Evolutionary conservation across 805 yeast genomes (phyloP).

Genomic region (Cyberlindnera mississippiensis): DNA sequence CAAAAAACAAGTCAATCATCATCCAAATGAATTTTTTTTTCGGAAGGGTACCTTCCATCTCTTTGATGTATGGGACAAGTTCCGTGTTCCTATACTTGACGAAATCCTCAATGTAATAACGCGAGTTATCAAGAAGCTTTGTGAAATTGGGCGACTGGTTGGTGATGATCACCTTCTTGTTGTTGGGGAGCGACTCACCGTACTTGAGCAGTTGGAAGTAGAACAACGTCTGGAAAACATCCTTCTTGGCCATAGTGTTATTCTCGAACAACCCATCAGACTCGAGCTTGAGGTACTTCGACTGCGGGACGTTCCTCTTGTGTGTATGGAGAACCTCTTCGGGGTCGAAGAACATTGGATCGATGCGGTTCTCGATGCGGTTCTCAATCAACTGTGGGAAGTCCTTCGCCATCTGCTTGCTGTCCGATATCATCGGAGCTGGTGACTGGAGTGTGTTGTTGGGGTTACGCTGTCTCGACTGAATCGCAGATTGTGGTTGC

Average conservation of each 20-base stretch:
- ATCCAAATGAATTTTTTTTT: conserved; percentile 51
- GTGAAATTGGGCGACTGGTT: conserved; percentile 12
- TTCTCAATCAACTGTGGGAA: background rate
- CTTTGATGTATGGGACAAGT: conserved; percentile 16
- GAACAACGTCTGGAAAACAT: conserved; percentile 15
- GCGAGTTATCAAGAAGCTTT: conserved; percentile 17
- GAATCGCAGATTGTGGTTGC: no score
- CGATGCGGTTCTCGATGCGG: conserved; percentile 12
- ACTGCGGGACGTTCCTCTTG: conserved; percentile 13
- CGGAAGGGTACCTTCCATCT: conserved; percentile 44
- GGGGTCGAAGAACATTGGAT: conserved; percentile 14
- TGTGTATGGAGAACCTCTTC: conserved; percentile 14
- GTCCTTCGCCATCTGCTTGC: background rate
- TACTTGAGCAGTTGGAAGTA: conserved; percentile 14
- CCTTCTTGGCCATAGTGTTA: conserved; percentile 18
- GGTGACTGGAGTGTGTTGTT: background rate
- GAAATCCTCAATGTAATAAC: conserved; percentile 17
- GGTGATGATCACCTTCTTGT: conserved; percentile 2
- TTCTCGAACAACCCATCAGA: conserved; percentile 23
- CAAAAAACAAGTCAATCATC: conserved; percentile 49
- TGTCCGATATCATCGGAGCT: background rate
- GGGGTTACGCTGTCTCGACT: no score
- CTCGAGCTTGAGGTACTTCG: conserved; percentile 15
- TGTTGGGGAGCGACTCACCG: conserved; percentile 3
- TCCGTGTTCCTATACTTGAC: conserved; percentile 16